Percentiles rank a stretch among this genome's conserved stretches.
phyloP scores from a whole-genome alignment of 1,139 yeast species.

The Spathaspora sp. region DNA sequence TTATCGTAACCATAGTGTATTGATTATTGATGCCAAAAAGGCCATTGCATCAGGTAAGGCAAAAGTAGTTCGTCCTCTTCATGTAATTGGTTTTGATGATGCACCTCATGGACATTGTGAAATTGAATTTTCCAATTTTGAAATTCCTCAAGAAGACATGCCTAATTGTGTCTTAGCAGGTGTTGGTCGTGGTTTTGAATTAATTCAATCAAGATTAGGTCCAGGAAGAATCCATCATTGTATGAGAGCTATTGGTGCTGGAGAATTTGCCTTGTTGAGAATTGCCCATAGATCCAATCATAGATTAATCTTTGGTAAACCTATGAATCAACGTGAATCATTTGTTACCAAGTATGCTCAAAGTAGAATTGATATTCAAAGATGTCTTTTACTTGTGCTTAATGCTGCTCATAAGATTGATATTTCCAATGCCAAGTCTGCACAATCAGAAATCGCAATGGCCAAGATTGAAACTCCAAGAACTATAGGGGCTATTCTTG shows the following conservation, averaged over 20 bases:
- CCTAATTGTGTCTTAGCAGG: conserved; percentile 42
- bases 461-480: conserved; percentile 71
- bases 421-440: conserved; percentile 53
- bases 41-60: conserved; percentile 55
- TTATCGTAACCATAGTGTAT: conserved; percentile 60
- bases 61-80: conserved; percentile 52
- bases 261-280: conserved; percentile 57
- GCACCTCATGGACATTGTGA: conserved; percentile 79
- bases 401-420: conserved; percentile 70
- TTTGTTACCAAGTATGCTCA: conserved; percentile 56
- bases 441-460: conserved; percentile 61
- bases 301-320: conserved; percentile 58
- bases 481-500: conserved; percentile 52
- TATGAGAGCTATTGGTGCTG: conserved; percentile 68
- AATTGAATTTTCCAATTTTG: conserved; percentile 52
- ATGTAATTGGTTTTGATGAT: conserved; percentile 65
- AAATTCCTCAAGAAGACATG: conserved; percentile 44
- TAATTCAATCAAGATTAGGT: conserved; percentile 69
- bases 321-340: conserved; percentile 53
- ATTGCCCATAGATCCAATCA: conserved; percentile 56
- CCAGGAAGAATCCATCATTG: conserved; percentile 78
- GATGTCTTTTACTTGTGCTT: conserved; percentile 57
- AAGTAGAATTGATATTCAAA: conserved; percentile 56
- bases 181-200: conserved; percentile 64
- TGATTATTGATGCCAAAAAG: conserved; percentile 55